Base-by-base conservation (phyloP, 768 basidiomycete species). In the Guyanaporus albipodus region DNA sequence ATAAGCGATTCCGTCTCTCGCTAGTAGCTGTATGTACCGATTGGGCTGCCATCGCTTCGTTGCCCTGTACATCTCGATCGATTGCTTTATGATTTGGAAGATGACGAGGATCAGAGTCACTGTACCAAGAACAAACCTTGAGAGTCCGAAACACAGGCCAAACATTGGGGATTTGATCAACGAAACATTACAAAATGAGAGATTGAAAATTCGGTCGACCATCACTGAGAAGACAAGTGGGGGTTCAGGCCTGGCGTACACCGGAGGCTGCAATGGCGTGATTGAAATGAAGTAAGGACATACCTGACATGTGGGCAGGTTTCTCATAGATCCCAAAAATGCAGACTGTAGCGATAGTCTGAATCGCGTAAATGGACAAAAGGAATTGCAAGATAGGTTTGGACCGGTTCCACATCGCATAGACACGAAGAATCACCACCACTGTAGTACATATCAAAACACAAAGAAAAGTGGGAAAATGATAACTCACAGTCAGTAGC, bases 371-470 rank as follows among this genome's bases (percentile, higher is more conserved):
- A 23, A 56, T 15, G 8, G 22, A 18, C n/a, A 49, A 18, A 4
- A 57, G 44, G 35, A 38, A 2, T 8, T 4, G 33, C 11, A 57
- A 35, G 1, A 57, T 35, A 8, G 23, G 10, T 27, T 29, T 57
- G 12, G 47, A 57, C n/a, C 22, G 47, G 14, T 21, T 31, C 44
- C 48, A 56, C 42, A 55, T 44, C 27, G 53, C 37, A 42, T 55
- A 55, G 1, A 55, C 53, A 0, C 53, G 38, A 8, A 56, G 24
- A 17, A 56, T 33, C 54, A 56, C 56, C 12, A 55, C 15, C 4
- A 56, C 55, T 56, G 3, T 11, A 33, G 27, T 17, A 14, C 3
- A 24, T 24, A 18, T 8, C 8, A 38, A 22, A 14, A 12, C 18
- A n/a, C 6, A 27, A n/a, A 6, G 10, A 18, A 23, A 8, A 19